phyloP scores from a whole-genome alignment of 2,329 filamentous ascomycete species.

The Knufia fluminis region DNA sequence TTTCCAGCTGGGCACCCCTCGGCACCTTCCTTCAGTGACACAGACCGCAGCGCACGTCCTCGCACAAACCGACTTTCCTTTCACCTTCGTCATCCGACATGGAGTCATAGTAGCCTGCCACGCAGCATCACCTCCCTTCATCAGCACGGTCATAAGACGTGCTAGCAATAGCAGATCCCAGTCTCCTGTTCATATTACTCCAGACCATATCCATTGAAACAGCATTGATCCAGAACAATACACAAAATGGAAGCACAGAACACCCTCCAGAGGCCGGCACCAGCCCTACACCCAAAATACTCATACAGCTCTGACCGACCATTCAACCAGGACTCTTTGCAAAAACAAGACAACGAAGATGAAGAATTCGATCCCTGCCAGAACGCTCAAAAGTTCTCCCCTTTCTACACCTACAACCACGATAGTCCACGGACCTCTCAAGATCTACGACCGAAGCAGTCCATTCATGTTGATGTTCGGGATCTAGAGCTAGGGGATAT shows the following conservation, averaged over 20 bases:
- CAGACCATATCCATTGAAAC: not conserved
- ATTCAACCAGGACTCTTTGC: not conserved
- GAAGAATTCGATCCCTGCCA: slow-evolving; percentile 32
- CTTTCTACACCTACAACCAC: slow-evolving; percentile 38
- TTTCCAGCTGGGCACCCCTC: not conserved
- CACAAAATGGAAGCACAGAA: not conserved
- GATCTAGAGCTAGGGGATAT: slow-evolving; percentile 11
- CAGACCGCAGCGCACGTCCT: not conserved
- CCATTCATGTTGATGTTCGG: slow-evolving; percentile 10
- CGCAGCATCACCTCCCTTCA: not conserved
- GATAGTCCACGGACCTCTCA: slow-evolving; percentile 27
- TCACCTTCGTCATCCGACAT: not conserved
- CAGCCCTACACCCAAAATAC: not conserved
- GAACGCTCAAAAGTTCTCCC: slow-evolving; percentile 34
- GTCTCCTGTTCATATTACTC: slow-evolving; percentile 1
- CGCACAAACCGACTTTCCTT: not conserved
- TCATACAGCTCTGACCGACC: slow-evolving; percentile 1
- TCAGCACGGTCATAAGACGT: not conserved
- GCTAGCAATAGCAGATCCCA: not conserved
- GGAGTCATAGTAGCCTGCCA: slow-evolving; percentile 5
- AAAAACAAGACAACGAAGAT: slow-evolving; percentile 30
- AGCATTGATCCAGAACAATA: not conserved
- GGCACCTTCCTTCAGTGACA: slow-evolving; percentile 6
- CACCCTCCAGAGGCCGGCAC: not conserved
- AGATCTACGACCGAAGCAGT: slow-evolving; percentile 20